Conservation (phyloP, 768 basidiomycete genomes). For the Podaxis sp. region DNA sequence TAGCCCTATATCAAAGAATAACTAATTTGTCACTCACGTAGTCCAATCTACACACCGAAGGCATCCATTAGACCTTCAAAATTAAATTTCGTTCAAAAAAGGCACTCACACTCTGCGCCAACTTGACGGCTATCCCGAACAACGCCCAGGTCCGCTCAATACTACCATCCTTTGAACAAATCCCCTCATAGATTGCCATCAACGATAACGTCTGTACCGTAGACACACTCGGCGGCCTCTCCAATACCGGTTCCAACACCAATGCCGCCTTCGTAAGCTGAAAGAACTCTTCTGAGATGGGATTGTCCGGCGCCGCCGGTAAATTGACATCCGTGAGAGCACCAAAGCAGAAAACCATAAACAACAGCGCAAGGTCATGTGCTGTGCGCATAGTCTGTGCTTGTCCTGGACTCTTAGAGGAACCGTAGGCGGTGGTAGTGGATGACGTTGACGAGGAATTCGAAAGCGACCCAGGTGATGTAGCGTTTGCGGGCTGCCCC, state of each 20-base stretch:
- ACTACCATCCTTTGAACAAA: slow-evolving; percentile 64
- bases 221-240: slow-evolving; percentile 65
- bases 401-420: too few relatives aligned
- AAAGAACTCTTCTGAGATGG: slow-evolving; percentile 49
- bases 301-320: slow-evolving; percentile 48
- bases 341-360: slow-evolving; percentile 60
- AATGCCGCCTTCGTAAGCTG: slow-evolving; percentile 61
- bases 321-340: slow-evolving; percentile 51
- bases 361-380: slow-evolving; percentile 61
- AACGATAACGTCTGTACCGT: slow-evolving; percentile 60
- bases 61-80: too few relatives aligned
- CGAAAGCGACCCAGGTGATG: slow-evolving; percentile 9
- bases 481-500: background rate
- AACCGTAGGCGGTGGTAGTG: background rate
- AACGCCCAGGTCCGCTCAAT: slow-evolving; percentile 63
- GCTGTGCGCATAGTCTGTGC: slow-evolving; percentile 16
- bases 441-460: slow-evolving; percentile 6
- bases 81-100: slow-evolving; percentile 6
- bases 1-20: too few relatives aligned
- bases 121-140: slow-evolving; percentile 60
- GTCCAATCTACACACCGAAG: slow-evolving; percentile 45
- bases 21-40: slow-evolving; percentile 42
- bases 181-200: slow-evolving; percentile 68
- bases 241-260: slow-evolving; percentile 63
- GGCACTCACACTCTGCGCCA: slow-evolving; percentile 63